Base-by-base conservation (phyloP, 1,284 basidiomycete genomes). In the Fomitopsis betulina region DNA sequence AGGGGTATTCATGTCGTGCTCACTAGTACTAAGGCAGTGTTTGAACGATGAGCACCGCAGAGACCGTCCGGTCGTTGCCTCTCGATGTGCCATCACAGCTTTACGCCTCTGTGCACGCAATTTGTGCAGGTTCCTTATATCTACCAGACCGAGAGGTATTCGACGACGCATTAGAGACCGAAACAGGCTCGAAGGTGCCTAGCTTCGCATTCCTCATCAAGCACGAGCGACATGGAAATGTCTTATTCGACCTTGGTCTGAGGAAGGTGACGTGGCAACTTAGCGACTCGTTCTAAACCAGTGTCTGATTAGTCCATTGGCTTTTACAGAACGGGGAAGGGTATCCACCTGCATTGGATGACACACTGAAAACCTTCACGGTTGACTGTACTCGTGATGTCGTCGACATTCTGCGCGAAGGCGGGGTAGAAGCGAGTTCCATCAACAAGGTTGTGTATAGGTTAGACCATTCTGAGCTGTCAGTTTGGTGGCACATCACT, bases 331-430 rank as follows among this genome's bases (percentile, higher is more conserved):
- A 55, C 38, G 57, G 57, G 0, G 19, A 50, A 32, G 57, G 57
- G 5, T 58, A 58, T 33, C 57, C 57, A 7, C 57, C 57, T 9
- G 57, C 57, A 13, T 58, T 42, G 57, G 43, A 58, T 21, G 57
- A 58, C 21, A 55, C 53, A 9, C 32, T 58, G 45, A 12, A 42
- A 40, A 33, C 37, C n/a, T 43, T 58, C 30, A 40, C 53, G 6
- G 57, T 55, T 17, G 53, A 58, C 35, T 58, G 57, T 51, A 13
- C 57, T 2, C 27, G 23, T 17, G 53, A 58, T 40, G 45, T 58
- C 9, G 57, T 35, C 17, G 57, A 54, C 30, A n/a, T 58, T 37
- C 45, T 58, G 35, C 2, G 33, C 10, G 57, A 55, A 13, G 57
- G 53, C 4, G 35, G n/a, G 25, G 35, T 58, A 25, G 10, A 21